Evolutionary conservation across 1,284 basidiomycete genomes (phyloP), one percentile per base, ranked within the genome.

Genomic region (Earliella scabrosa): DNA sequence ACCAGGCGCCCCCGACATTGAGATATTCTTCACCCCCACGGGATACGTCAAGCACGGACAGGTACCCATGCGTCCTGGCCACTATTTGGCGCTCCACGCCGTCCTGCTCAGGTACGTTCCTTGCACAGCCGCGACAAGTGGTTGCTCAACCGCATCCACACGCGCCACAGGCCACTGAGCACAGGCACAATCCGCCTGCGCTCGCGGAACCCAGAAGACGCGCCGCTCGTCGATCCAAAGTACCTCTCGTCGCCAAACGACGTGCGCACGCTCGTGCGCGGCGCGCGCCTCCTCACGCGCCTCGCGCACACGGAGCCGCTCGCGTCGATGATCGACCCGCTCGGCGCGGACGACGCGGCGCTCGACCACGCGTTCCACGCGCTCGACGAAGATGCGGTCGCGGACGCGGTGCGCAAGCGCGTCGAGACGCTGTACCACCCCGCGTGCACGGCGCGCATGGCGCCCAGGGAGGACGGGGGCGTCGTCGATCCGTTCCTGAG

Each of bases 391-490:
- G 67, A 50, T 14, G 71, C 70, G 48, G 41, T 77, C 35, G 72
- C 64, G 35, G 61, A 65, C 26, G 68, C 67, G 32, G 69, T 88
- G 11, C 70, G 75, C 49, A 69, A 76, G 29, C 75, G 82, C 16
- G 69, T 80, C 2, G 80, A 86, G 63, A 88, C 86, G 6, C 66
- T 90, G 34, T 86, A 80, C 62, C 83, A 86, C 63, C 83, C 83
- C 0, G 68, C 80, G 20, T 77, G 79, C 41, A 85, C 82, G 1
- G 86, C 85, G 61, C 75, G 82, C 32, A 88, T 88, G 83, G 82
- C 77, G 0, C 78, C 76, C 13, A 61, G 66, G n/a, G 70, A 72
- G 38, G 75, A 82, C 31, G 73, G 70, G 5, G 75, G 76, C 26
- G 76, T 77, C 14, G 74, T 77, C 14, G 76, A 78, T 45, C 66